Percentiles rank a stretch among this genome's conserved stretches.
Conservation (phyloP, 2,329 filamentous ascomycete species). For the Colletotrichum siamense region DNA sequence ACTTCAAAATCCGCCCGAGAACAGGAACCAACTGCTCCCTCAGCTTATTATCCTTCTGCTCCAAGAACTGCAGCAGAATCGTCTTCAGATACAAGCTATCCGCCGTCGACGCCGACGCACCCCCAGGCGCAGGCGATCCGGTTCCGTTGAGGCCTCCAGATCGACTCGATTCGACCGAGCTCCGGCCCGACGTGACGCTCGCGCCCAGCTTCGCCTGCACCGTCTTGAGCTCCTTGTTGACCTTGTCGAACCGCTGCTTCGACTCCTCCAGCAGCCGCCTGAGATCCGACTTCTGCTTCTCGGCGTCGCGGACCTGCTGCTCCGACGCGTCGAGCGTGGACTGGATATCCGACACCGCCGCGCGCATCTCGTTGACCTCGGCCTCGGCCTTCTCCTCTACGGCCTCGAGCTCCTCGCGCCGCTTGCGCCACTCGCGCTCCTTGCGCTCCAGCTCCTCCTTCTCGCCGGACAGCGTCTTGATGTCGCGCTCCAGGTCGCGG, state of each 20-base stretch:
- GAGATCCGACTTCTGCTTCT: constrained; percentile 81
- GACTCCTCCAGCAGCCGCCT: constrained; percentile 80
- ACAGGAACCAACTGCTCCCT: constrained; percentile 80
- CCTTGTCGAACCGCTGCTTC: constrained; percentile 77
- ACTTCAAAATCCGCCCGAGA: constrained; percentile 75
- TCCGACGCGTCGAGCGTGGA: constrained; percentile 88
- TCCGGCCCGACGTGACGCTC: constrained; percentile 38
- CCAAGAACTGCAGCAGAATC: constrained; percentile 80
- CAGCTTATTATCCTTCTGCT: constrained; percentile 79
- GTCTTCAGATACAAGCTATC: constrained; percentile 78
- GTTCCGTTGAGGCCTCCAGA: constrained; percentile 42
- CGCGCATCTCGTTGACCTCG: constrained; percentile 77
- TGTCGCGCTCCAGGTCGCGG: constrained; percentile 80
- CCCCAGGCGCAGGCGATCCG: constrained; percentile 14
- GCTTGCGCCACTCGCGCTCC: constrained; percentile 76
- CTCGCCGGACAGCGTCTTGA: constrained; percentile 74
- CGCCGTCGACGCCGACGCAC: constrained; percentile 23
- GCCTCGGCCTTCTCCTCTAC: constrained; percentile 70
- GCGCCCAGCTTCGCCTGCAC: constrained; percentile 51
- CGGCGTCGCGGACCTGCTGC: constrained; percentile 79
- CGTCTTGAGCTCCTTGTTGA: constrained; percentile 69
- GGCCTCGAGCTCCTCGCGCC: constrained; percentile 78
- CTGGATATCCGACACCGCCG: constrained; percentile 78
- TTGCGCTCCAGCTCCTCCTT: constrained; percentile 78
- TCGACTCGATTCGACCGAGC: constrained; percentile 52